These are phyloP conservation scores for Ophioceras dolichostomum DNA, from an alignment of 2,329 filamentous ascomycete species.

Conservation along the genomic window DNA sequence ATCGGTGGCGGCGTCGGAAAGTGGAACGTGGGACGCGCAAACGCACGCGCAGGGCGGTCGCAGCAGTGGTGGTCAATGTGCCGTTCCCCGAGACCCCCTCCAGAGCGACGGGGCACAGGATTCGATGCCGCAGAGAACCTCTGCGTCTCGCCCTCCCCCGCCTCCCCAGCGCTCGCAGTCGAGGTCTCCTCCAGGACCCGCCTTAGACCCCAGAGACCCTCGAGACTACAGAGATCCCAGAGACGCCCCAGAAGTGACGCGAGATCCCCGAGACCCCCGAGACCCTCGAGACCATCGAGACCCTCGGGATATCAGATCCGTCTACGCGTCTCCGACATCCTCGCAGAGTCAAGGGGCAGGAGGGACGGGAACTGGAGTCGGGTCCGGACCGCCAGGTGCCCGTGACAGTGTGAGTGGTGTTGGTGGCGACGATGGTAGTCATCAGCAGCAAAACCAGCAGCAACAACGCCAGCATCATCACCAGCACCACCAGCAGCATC, in stretches of 20 bases:
- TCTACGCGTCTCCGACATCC: neutral
- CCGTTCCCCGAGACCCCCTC: conserved; percentile 35
- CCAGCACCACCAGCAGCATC: conserved; percentile 1
- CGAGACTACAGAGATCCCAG: too few relatives aligned
- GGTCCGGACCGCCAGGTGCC: too few relatives aligned
- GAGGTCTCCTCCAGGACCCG: neutral
- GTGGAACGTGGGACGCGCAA: conserved; percentile 9
- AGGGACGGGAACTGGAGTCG: too few relatives aligned
- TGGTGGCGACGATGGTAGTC: too few relatives aligned
- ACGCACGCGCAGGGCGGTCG: conserved; percentile 9
- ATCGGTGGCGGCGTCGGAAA: conserved; percentile 7
- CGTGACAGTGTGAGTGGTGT: too few relatives aligned
- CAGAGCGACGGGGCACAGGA: conserved; percentile 42
- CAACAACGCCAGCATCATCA: neutral
- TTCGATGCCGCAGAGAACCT: conserved; percentile 52
- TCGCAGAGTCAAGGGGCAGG: neutral
- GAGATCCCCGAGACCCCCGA: conserved; percentile 14
- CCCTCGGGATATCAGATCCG: neutral
- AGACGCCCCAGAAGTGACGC: neutral
- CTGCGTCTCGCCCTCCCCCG: conserved; percentile 38
- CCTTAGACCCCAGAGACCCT: conserved; percentile 15
- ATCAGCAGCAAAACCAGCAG: neutral
- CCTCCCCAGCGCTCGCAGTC: conserved; percentile 26
- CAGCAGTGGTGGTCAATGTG: conserved; percentile 39
- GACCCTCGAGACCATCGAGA: too few relatives aligned